Evolutionary conservation across 805 yeast genomes (phyloP).

Genomic region (Geotrichum ghanense): DNA sequence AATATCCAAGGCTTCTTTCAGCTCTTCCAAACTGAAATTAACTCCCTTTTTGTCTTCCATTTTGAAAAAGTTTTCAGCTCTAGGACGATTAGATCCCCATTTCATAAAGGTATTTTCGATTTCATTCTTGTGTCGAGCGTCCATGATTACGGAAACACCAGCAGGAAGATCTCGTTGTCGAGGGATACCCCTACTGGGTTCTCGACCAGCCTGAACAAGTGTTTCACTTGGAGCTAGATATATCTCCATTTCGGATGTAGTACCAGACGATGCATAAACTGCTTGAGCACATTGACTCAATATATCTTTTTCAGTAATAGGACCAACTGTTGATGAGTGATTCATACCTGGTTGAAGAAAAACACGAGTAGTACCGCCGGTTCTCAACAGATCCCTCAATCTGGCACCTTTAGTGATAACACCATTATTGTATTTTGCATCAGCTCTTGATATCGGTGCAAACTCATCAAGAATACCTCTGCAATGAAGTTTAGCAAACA

Average conservation of each 20-base stretch:
- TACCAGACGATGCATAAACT: background rate
- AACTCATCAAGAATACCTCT: background rate
- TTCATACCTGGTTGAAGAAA: background rate
- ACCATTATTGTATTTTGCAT: background rate
- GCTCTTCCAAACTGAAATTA: constrained; percentile 11
- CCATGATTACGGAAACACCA: background rate
- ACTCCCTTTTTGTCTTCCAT: constrained; percentile 11
- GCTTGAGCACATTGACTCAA: background rate
- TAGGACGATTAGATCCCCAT: constrained; percentile 12
- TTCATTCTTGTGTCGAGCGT: background rate
- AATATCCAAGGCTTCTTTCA: constrained; percentile 10
- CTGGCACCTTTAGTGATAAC: background rate
- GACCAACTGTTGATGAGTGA: background rate
- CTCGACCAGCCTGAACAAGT: background rate
- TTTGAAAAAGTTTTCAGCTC: constrained; percentile 13
- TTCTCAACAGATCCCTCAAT: background rate
- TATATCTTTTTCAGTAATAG: background rate
- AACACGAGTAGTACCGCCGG: background rate
- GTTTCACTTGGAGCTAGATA: background rate
- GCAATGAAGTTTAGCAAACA: background rate
- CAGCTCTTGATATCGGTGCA: background rate
- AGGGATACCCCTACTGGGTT: background rate
- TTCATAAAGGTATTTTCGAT: background rate
- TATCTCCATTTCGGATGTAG: background rate
- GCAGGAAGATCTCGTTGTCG: background rate